A percentile compares a stretch with the other conserved stretches of the same genome.
These are phyloP conservation scores for Populus hybrid DNA, from an alignment of 441 rosid genomes.

Conservation along the genomic window DNA sequence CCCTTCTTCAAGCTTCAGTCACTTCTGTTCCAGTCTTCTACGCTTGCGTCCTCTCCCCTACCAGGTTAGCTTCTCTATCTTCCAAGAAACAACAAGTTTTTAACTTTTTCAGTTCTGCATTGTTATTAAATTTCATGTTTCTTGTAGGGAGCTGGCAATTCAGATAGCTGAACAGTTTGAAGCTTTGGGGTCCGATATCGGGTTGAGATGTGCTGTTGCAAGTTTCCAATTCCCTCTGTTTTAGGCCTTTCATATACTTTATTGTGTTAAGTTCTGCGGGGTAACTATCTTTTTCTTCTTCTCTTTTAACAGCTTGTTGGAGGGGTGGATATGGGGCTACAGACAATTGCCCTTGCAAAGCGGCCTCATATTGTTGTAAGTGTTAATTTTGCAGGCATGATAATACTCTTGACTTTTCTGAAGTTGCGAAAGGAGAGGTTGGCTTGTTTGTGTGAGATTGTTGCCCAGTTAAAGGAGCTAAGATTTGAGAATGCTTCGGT, in stretches of 20 bases:
- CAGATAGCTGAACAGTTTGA: slow-evolving; percentile 97
- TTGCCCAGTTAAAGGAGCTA: too few species aligned
- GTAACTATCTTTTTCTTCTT: too few species aligned
- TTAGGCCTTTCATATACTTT: too few species aligned
- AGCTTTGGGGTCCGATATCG: slow-evolving; percentile 77
- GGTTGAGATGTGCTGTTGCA: slow-evolving; percentile 82
- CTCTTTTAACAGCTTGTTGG: slow-evolving; percentile 71
- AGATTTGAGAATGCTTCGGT: too few species aligned
- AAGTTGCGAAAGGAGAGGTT: neutral
- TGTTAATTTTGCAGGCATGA: slow-evolving; percentile 7
- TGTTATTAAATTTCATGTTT: neutral
- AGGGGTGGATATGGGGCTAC: slow-evolving; percentile 86
- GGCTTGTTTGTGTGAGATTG: too few species aligned
- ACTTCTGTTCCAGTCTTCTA: slow-evolving; percentile 72
- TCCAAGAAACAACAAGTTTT: too few species aligned
- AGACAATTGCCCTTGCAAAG: slow-evolving; percentile 69
- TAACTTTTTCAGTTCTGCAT: neutral
- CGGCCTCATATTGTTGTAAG: slow-evolving; percentile 86
- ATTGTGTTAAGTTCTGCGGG: too few species aligned
- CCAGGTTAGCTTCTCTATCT: slow-evolving; percentile 40
- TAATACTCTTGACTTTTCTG: neutral
- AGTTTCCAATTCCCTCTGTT: slow-evolving; percentile 18
- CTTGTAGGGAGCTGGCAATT: slow-evolving; percentile 85
- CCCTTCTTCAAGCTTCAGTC: slow-evolving; percentile 61
- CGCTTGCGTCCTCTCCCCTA: slow-evolving; percentile 90